Percentiles rank a stretch among this genome's conserved stretches.
These are phyloP conservation scores for Cercophora sp. DNA, from an alignment of 495 filamentous ascomycete genomes.

Conservation along the genomic window DNA sequence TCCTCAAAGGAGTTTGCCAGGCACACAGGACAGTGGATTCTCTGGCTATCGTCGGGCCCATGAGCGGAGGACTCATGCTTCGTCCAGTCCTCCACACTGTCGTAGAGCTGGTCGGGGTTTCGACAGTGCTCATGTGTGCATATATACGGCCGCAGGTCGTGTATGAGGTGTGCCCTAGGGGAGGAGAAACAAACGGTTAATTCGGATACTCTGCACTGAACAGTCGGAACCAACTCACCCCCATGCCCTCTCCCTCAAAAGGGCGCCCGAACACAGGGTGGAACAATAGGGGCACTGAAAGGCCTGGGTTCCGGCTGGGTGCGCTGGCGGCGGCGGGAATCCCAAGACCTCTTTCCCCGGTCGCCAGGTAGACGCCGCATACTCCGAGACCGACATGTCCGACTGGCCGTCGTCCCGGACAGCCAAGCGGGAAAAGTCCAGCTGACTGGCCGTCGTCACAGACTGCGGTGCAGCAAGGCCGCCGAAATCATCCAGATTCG, in stretches of 20 bases:
- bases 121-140: constrained; percentile 26
- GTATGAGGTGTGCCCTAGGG: constrained; percentile 23
- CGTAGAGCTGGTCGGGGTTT: constrained; percentile 20
- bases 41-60: neutral
- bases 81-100: constrained; percentile 25
- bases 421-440: neutral
- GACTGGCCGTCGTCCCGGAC: neutral
- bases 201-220: too few relatives aligned
- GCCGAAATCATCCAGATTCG: neutral
- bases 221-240: too few relatives aligned
- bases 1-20: neutral
- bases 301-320: neutral
- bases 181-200: too few relatives aligned
- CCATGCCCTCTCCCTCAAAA: constrained; percentile 17
- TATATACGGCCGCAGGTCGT: constrained; percentile 25
- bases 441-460: constrained; percentile 3
- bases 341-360: constrained; percentile 5
- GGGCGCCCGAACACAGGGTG: constrained; percentile 14
- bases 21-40: constrained; percentile 2
- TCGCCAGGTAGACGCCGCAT: constrained; percentile 2
- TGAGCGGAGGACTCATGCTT: constrained; percentile 18
- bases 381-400: constrained; percentile 9
- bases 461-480: neutral
- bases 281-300: constrained; percentile 26
- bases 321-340: constrained; percentile 17